Evolutionary conservation across 768 basidiomycete species (phyloP), one percentile per base, ranked within the genome.

Genomic region (Xanthoconium purpureum): DNA sequence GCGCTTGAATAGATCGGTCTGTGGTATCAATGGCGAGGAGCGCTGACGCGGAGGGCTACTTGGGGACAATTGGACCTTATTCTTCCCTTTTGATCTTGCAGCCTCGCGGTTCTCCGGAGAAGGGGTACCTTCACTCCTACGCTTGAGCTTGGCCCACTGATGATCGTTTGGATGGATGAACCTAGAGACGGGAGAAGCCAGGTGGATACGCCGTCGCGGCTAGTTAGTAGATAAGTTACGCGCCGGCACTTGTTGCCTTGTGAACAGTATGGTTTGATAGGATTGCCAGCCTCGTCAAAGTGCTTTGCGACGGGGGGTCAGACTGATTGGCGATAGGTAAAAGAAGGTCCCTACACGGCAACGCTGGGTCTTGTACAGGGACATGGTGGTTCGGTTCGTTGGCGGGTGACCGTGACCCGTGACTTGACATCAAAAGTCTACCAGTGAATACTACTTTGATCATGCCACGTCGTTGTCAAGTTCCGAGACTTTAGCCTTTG

Each of bases 191-290:
- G 40, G 54, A 50, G 58, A 51, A 55, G 55, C 52, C 32, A 47
- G 37, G 43, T 35, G 49, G 12, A 59, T 33, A 50, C 7, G 44
- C 58, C 28, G 49, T 61, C 53, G 37, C 37, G 48, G 47, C 47
- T 45, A 44, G 58, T 36, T 36, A 39, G 46, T 49, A 33, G 48
- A 62, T 53, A 18, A 36, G 45, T 47, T 52, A 70, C 77, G 52
- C 60, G 80, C 82, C 82, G 79, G 67, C 82, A 83, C 37, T 66
- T 72, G 42, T 70, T 71, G 30, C 82, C 82, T 58, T 82, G 76
- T 36, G 64, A 73, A 58, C 82, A 83, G 30, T 68, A 69, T 9
- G 78, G 77, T 53, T 71, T 72, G 47, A 80, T 66, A 3, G 75
- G 67, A 24, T 65, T 68, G 14, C 81, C 82, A 40, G 67, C 63